Conservation (phyloP, 2,329 filamentous ascomycete genomes). For the Exophiala aquamarina region DNA sequence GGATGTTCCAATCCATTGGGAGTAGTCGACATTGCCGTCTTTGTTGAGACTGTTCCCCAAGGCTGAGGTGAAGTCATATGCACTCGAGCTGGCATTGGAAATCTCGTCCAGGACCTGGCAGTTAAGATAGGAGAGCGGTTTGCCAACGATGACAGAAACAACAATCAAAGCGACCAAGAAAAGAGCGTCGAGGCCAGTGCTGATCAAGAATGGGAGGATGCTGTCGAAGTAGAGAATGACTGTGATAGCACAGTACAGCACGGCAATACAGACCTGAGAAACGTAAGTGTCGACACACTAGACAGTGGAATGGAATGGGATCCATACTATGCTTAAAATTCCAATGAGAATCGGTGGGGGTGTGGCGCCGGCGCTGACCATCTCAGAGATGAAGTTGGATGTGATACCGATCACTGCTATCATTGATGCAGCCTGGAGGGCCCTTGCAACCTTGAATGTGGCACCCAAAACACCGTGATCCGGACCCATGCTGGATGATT, state of each 20-base stretch:
- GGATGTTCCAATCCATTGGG: slow-evolving; percentile 59
- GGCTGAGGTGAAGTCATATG: slow-evolving; percentile 55
- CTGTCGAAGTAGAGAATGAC: slow-evolving; percentile 79
- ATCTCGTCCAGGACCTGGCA: slow-evolving; percentile 60
- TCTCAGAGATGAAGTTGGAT: slow-evolving; percentile 77
- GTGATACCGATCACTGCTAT: slow-evolving; percentile 77
- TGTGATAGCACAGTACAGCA: slow-evolving; percentile 75
- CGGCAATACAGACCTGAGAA: slow-evolving; percentile 69
- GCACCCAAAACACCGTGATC: slow-evolving; percentile 72
- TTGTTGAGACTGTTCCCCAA: slow-evolving; percentile 53
- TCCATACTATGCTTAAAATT: slow-evolving; percentile 74
- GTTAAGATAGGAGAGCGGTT: slow-evolving; percentile 74
- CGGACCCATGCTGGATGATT: slow-evolving; percentile 21
- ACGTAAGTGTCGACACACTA: slow-evolving; percentile 2
- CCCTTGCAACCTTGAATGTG: slow-evolving; percentile 73
- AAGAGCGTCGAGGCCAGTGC: slow-evolving; percentile 63
- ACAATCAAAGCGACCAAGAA: slow-evolving; percentile 77
- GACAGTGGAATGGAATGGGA: not conserved
- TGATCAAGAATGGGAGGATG: slow-evolving; percentile 72
- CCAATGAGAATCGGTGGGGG: slow-evolving; percentile 74
- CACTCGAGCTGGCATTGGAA: slow-evolving; percentile 47
- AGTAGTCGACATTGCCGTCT: slow-evolving; percentile 51
- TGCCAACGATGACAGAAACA: slow-evolving; percentile 73
- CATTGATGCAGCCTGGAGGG: slow-evolving; percentile 69
- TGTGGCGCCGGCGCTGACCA: slow-evolving; percentile 64